Conservation (phyloP, 2,329 filamentous ascomycete species). For the Fusarium vanettenii region DNA sequence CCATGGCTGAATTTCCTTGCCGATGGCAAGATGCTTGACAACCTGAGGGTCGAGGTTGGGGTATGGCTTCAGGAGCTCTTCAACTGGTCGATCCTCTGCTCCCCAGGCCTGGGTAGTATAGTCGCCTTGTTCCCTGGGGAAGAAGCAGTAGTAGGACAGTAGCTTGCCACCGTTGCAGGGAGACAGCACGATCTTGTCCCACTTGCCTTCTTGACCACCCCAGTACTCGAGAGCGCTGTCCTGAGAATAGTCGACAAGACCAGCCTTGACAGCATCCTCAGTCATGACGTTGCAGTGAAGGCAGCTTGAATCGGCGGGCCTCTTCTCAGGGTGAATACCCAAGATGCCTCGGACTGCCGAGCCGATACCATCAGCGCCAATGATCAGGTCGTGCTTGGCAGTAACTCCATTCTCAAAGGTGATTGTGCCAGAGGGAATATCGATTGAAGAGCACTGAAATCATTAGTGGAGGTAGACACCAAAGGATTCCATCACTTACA, state of each 20-base stretch:
- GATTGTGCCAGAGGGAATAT: constrained; percentile 62
- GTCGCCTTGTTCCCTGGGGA: constrained; percentile 61
- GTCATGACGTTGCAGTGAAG: constrained; percentile 73
- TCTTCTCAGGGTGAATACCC: constrained; percentile 70
- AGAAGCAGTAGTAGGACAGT: constrained; percentile 78
- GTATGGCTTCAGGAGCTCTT: constrained; percentile 71
- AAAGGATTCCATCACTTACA: constrained; percentile 44
- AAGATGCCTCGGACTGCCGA: constrained; percentile 71
- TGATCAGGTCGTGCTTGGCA: constrained; percentile 67
- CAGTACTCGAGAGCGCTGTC: constrained; percentile 75
- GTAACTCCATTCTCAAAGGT: constrained; percentile 64
- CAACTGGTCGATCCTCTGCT: constrained; percentile 60
- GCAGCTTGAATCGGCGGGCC: constrained; percentile 70
- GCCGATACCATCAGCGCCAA: constrained; percentile 76
- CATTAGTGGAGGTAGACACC: background rate
- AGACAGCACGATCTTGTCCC: constrained; percentile 77
- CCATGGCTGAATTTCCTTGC: constrained; percentile 73
- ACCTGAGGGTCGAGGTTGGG: constrained; percentile 70
- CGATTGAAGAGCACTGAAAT: constrained; percentile 59
- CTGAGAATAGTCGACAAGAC: constrained; percentile 71
- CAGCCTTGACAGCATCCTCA: constrained; percentile 67
- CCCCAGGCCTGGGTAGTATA: constrained; percentile 72
- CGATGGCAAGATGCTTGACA: constrained; percentile 66
- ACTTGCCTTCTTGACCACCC: constrained; percentile 72
- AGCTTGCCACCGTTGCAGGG: constrained; percentile 75